phyloP scores from a whole-genome alignment of 225 moss, liverwort and hornwort genomes.

The Neckera pumila region DNA sequence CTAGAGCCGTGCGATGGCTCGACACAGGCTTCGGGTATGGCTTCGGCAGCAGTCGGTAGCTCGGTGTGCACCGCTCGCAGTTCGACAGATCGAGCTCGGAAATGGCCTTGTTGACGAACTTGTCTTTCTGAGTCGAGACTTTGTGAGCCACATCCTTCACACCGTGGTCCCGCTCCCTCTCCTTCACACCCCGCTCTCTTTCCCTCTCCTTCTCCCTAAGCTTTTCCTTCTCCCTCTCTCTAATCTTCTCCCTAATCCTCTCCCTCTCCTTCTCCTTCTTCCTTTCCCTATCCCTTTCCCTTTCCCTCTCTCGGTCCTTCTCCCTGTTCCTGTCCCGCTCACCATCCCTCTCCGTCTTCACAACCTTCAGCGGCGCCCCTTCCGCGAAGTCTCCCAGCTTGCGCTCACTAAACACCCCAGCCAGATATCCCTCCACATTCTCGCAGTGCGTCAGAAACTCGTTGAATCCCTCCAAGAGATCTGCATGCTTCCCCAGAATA shows the following conservation, averaged over 20 bases:
- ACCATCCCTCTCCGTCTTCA: conserved; percentile 70
- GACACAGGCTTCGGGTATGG: conserved; percentile 69
- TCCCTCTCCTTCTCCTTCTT: not conserved
- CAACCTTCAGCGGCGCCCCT: conserved; percentile 47
- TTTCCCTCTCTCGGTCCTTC: conserved; percentile 30
- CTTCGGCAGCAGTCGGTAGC: conserved; percentile 87
- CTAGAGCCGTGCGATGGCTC: conserved; percentile 67
- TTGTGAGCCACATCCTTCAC: conserved; percentile 58
- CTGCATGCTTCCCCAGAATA: conserved; percentile 86
- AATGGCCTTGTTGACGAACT: conserved; percentile 75
- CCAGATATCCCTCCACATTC: conserved; percentile 78
- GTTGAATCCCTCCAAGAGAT: conserved; percentile 94
- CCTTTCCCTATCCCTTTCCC: not conserved
- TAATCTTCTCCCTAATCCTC: conserved; percentile 4
- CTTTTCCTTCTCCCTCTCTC: not conserved
- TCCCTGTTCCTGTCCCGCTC: conserved; percentile 64
- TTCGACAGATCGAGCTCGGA: conserved; percentile 94
- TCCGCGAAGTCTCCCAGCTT: conserved; percentile 68
- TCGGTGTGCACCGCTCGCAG: conserved; percentile 87
- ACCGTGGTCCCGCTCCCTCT: conserved; percentile 20
- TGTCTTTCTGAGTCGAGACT: conserved; percentile 56
- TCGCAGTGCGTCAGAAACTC: conserved; percentile 90
- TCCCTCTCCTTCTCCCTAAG: conserved; percentile 27
- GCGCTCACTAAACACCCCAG: conserved; percentile 54
- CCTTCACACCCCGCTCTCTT: conserved; percentile 15